Evolutionary conservation across 2,329 filamentous ascomycete genomes (phyloP).

Genomic region (Cladosporium halotolerans): DNA sequence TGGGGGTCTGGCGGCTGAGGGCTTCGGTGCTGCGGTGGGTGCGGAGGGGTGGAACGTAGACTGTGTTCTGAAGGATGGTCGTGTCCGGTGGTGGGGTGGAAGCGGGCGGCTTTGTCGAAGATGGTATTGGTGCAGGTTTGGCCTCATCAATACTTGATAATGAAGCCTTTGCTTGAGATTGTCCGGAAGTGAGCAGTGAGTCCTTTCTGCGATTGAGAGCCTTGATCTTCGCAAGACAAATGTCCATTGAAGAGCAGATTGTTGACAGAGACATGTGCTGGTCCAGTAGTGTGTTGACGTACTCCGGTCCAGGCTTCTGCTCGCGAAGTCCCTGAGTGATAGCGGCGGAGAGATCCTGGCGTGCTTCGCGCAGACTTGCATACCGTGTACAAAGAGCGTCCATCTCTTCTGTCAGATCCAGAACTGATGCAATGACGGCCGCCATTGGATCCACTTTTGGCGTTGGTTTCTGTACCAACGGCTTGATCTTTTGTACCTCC

Average conservation of each 20-base stretch:
- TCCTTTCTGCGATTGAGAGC: conserved; percentile 27
- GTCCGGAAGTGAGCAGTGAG: conserved; percentile 1
- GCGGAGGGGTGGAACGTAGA: background rate
- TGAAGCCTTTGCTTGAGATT: background rate
- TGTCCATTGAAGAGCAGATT: conserved; percentile 29
- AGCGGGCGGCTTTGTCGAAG: background rate
- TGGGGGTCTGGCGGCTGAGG: background rate
- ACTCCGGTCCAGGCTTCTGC: conserved; percentile 20
- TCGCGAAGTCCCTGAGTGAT: conserved; percentile 23
- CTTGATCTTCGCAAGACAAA: conserved; percentile 29
- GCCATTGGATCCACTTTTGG: background rate
- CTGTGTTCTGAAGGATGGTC: background rate
- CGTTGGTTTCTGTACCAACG: too few species aligned
- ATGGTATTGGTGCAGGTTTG: background rate
- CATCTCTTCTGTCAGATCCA: conserved; percentile 20
- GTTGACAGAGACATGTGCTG: conserved; percentile 27
- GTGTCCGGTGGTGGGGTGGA: background rate
- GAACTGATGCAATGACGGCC: conserved; percentile 3
- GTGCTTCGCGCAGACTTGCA: conserved; percentile 24
- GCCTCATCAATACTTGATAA: background rate
- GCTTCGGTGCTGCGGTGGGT: background rate
- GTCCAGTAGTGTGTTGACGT: conserved; percentile 23
- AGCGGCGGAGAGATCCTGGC: conserved; percentile 22
- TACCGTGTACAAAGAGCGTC: conserved; percentile 26
- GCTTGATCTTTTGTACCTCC: background rate